Evolutionary conservation across 768 basidiomycete genomes (phyloP).

Genomic region (Kwoniella sp.): DNA sequence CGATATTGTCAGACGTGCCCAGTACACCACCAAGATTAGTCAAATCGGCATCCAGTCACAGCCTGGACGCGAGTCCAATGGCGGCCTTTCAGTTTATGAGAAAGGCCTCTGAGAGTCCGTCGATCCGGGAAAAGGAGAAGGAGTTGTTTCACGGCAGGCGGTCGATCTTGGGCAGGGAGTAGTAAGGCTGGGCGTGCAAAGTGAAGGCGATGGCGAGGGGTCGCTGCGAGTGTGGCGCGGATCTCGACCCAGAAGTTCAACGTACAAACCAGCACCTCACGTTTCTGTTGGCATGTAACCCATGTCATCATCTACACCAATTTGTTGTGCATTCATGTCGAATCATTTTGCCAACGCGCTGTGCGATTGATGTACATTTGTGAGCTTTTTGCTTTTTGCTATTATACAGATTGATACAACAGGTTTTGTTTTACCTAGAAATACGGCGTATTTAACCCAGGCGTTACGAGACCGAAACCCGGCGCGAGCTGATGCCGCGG

Average conservation of each 20-base stretch:
- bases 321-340: too few relatives aligned
- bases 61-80: conserved; percentile 50
- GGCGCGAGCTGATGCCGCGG: conserved; percentile 54
- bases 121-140: conserved; percentile 42
- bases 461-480: conserved; percentile 50
- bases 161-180: conserved; percentile 33
- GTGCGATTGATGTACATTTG: neutral
- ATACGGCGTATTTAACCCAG: conserved; percentile 26
- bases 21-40: conserved; percentile 1
- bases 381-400: neutral
- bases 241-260: too few relatives aligned
- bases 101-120: conserved; percentile 61
- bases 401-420: neutral
- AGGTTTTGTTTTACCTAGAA: conserved; percentile 10
- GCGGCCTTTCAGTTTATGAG: conserved; percentile 83
- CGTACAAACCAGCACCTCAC: too few relatives aligned
- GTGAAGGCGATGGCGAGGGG: too few relatives aligned
- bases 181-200: neutral
- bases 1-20: neutral
- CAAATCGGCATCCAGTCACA: neutral
- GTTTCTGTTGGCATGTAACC: too few relatives aligned
- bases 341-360: too few relatives aligned
- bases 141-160: conserved; percentile 29
- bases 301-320: too few relatives aligned
- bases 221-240: too few relatives aligned